Evolutionary conservation across 768 basidiomycete genomes (phyloP), one percentile per base, ranked within the genome.

Genomic region (Hortiboletus flavorubellus): DNA sequence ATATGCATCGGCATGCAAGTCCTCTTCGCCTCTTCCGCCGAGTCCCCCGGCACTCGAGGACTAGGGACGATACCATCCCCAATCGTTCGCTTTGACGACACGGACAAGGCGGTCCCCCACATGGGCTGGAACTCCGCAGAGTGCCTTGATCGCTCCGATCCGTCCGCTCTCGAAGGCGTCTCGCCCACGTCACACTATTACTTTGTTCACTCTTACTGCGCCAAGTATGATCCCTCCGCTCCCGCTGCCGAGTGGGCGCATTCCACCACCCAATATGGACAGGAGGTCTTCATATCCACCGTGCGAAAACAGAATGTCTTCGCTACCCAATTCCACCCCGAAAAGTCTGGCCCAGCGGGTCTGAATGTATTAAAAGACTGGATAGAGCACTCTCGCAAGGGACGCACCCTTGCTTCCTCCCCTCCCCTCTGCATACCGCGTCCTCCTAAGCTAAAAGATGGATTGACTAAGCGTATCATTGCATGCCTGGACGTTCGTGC

Each of bases 1-100:
- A 98, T 99, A 76, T 99, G 97, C 75, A 91, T 99, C 66, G 97
- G 97, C 64, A 88, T 99, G 86, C 97, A 99, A 73, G 84, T 97
- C 54, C 89, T 99, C 58, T 98, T 93, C 74, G 76, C 81, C 54
- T 85, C 89, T 14, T 98, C 96, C 15, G 74, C 82, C 57, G 97
- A 99, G 75, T 86, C 87, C 14, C 79, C 83, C 15, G 65, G 69
- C 18, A 74, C 75, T 29, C 70, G 65, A n/a, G 95, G 96, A n/a
- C 79, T 98, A 21, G 90, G 85, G 16, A 72, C 93, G 60, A 86
- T 99, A 58, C 89, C 91, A n/a, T 85, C 77, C 61, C 77, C 79
- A n/a, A 91, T 98, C 63, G 80, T 83, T 52, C 75, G 77, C 14
- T 98, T 99, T 66, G 74, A 78, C 58, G 78, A 82, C 66, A 58